phyloP scores from a whole-genome alignment of 495 filamentous ascomycete genomes.

The Staphylotrichum longicolle region DNA sequence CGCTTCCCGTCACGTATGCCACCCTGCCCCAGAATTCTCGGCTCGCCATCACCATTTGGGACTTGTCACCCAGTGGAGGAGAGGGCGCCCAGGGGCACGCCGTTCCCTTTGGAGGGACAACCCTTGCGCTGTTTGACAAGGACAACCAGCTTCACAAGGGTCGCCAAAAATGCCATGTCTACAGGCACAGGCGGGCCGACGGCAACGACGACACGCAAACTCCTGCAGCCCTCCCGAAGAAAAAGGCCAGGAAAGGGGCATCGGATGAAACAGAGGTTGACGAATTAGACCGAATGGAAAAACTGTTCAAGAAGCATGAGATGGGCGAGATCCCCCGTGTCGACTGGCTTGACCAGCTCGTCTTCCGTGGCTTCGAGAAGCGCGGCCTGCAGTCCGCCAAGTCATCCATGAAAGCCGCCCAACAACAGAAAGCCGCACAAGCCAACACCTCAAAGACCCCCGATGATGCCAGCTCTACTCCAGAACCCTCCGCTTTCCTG shows the following conservation, averaged over 20 bases:
- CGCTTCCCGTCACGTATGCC: slow-evolving; percentile 77
- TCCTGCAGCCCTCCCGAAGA: slow-evolving; percentile 57
- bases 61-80: slow-evolving; percentile 75
- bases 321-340: slow-evolving; percentile 91
- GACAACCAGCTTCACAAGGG: slow-evolving; percentile 88
- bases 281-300: slow-evolving; percentile 80
- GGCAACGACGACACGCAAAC: slow-evolving; percentile 78
- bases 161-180: slow-evolving; percentile 83
- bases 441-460: slow-evolving; percentile 21
- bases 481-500: slow-evolving; percentile 53
- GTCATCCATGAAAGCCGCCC: slow-evolving; percentile 37
- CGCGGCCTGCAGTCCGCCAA: slow-evolving; percentile 57
- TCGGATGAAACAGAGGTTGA: slow-evolving; percentile 59
- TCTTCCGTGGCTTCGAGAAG: slow-evolving; percentile 83
- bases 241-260: slow-evolving; percentile 47
- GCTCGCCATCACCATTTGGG: slow-evolving; percentile 93
- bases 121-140: slow-evolving; percentile 82
- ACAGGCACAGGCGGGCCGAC: slow-evolving; percentile 81
- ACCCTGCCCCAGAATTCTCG: slow-evolving; percentile 74
- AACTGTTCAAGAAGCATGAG: slow-evolving; percentile 94
- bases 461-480: slow-evolving; percentile 51
- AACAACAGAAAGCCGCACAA: slow-evolving; percentile 33
- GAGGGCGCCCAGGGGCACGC: slow-evolving; percentile 65
- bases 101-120: slow-evolving; percentile 91
- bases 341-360: slow-evolving; percentile 92